Conservation (phyloP, 768 basidiomycete species). For the Cystobasidium ongulense region DNA sequence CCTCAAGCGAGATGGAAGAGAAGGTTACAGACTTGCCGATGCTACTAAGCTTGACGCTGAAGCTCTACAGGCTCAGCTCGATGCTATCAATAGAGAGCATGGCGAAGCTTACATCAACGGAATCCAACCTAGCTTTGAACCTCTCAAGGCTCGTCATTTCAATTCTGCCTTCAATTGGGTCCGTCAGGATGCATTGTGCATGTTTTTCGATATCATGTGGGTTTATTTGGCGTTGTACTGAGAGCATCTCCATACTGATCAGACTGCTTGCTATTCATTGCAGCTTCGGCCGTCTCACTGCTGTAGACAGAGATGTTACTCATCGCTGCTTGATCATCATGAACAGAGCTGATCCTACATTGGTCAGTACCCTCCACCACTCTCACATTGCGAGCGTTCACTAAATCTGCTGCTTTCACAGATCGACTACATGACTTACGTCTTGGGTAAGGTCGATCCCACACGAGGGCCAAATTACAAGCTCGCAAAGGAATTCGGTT, state of each 20-base stretch:
- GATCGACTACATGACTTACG: slow-evolving; percentile 88
- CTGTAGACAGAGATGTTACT: slow-evolving; percentile 86
- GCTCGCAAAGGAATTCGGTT: slow-evolving; percentile 94
- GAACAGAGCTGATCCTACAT: slow-evolving; percentile 89
- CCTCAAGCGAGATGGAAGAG: slow-evolving; percentile 82
- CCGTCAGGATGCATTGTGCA: slow-evolving; percentile 80
- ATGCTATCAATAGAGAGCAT: slow-evolving; percentile 81
- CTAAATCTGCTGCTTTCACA: slow-evolving; percentile 19
- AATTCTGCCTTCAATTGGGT: slow-evolving; percentile 99
- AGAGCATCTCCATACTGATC: background rate
- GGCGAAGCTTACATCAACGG: slow-evolving; percentile 89
- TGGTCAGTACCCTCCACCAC: slow-evolving; percentile 46
- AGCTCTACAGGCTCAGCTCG: slow-evolving; percentile 73
- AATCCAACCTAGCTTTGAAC: slow-evolving; percentile 87
- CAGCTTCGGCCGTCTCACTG: slow-evolving; percentile 74
- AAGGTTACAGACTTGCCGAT: slow-evolving; percentile 82
- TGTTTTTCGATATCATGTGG: slow-evolving; percentile 93
- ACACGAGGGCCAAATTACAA: slow-evolving; percentile 79
- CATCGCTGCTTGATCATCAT: slow-evolving; percentile 94
- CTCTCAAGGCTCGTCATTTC: slow-evolving; percentile 92
- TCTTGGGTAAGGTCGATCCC: slow-evolving; percentile 74
- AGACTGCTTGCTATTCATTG: background rate
- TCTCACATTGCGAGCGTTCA: background rate
- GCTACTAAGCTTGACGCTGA: slow-evolving; percentile 66
- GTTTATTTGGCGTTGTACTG: background rate